Percentiles rank a stretch among this genome's conserved stretches.
phyloP scores from a whole-genome alignment of 345 rosid species.

The Syzygium aqueum region DNA sequence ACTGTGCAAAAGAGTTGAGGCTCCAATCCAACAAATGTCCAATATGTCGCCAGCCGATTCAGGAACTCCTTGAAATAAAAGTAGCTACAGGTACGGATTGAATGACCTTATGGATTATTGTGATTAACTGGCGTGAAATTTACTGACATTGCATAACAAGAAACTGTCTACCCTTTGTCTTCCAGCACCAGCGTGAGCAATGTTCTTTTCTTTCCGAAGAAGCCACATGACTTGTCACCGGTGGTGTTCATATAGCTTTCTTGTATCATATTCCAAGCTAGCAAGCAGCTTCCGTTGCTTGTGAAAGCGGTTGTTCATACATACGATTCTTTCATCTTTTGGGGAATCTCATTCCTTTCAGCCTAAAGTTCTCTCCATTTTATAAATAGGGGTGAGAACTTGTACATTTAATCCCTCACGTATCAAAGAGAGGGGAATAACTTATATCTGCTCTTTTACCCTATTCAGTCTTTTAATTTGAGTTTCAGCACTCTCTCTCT shows the following conservation, averaged over 20 bases:
- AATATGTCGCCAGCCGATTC: slow-evolving; percentile 20
- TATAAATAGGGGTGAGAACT: neutral
- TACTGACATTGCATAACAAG: neutral
- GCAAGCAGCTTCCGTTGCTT: neutral
- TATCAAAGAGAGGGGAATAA: neutral
- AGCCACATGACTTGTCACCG: neutral
- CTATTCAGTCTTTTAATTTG: neutral
- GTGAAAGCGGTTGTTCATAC: neutral
- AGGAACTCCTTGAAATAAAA: slow-evolving; percentile 26
- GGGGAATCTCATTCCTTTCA: neutral
- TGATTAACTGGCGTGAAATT: neutral
- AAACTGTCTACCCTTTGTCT: neutral
- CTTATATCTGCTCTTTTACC: neutral
- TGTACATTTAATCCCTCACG: neutral
- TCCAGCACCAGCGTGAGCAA: neutral
- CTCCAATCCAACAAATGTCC: slow-evolving; percentile 21
- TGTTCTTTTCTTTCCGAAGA: neutral
- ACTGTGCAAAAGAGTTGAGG: slow-evolving; percentile 22
- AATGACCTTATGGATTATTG: neutral
- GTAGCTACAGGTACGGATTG: slow-evolving; percentile 6
- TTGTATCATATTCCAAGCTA: neutral
- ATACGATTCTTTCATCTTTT: neutral
- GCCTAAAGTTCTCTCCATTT: neutral
- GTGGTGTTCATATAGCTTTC: neutral
- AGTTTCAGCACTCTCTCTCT: neutral